These are phyloP conservation scores for Curvularia spicifera DNA, from an alignment of 2,329 filamentous ascomycete genomes.

Conservation along the genomic window DNA sequence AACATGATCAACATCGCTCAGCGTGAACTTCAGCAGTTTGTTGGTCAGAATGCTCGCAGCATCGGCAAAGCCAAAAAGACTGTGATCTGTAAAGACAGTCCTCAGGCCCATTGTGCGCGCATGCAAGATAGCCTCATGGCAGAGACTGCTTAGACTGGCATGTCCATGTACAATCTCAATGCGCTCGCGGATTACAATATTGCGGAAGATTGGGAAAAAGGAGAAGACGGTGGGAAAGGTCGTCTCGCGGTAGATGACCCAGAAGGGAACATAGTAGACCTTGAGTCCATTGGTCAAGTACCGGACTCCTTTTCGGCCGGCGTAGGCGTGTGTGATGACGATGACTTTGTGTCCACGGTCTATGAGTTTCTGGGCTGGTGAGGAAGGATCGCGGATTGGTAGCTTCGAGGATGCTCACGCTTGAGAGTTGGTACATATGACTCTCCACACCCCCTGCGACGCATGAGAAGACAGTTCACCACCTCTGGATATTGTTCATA, in stretches of 20 bases:
- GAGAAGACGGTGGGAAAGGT: conserved; percentile 98
- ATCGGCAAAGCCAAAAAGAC: conserved; percentile 95
- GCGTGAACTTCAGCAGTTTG: conserved; percentile 91
- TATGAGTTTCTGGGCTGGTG: conserved; percentile 74
- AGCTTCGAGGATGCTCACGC: conserved; percentile 52
- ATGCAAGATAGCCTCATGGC: conserved; percentile 93
- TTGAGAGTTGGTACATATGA: conserved; percentile 97
- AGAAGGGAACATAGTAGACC: conserved; percentile 96
- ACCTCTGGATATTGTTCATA: conserved; percentile 34
- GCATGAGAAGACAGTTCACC: conserved; percentile 26
- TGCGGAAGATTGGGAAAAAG: conserved; percentile 96
- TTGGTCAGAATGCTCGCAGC: conserved; percentile 95
- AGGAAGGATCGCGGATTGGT: conserved; percentile 8
- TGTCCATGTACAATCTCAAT: conserved; percentile 99
- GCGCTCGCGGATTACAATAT: conserved; percentile 90
- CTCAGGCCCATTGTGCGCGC: conserved; percentile 94
- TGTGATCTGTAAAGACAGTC: conserved; percentile 97
- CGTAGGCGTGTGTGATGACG: conserved; percentile 94
- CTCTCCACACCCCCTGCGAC: conserved; percentile 81
- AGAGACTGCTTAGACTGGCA: conserved; percentile 88
- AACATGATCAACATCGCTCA: conserved; percentile 97
- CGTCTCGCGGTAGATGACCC: conserved; percentile 91
- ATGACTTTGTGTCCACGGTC: conserved; percentile 98
- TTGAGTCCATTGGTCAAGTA: conserved; percentile 98
- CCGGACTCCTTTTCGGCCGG: conserved; percentile 86